phyloP scores from a whole-genome alignment of 176 grass and related monocot species.

The Raddia guianensis region DNA sequence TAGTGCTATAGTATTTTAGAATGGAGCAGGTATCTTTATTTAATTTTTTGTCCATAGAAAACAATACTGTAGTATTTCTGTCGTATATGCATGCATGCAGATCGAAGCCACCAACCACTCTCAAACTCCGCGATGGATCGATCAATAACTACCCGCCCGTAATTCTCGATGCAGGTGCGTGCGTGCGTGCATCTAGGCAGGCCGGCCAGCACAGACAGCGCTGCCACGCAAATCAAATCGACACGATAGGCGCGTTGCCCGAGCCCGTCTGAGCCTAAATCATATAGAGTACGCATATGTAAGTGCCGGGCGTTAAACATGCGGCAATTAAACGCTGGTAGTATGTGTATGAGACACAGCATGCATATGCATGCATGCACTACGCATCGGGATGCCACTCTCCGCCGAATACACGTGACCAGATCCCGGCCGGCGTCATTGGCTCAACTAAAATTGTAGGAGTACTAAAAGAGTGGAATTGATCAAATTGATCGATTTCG shows the following conservation, averaged over 20 bases:
- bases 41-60: no score
- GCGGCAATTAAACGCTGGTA: conserved; percentile 3
- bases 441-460: no score
- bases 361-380: background rate
- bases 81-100: background rate
- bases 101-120: conserved; percentile 11
- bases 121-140: conserved; percentile 19
- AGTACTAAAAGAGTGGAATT: no score
- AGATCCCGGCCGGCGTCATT: no score
- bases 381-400: background rate
- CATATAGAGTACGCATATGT: no score
- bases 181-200: conserved; percentile 30
- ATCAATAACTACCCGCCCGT: background rate
- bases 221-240: conserved; percentile 23
- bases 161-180: conserved; percentile 31
- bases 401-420: no score
- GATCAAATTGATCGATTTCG: no score
- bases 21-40: no score
- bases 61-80: background rate
- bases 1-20: no score
- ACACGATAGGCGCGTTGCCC: conserved; percentile 11
- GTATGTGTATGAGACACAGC: no score
- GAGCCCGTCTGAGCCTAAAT: conserved; percentile 12
- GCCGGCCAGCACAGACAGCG: conserved; percentile 32
- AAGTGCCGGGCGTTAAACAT: background rate